These are phyloP conservation scores for Trichocomaceae sp. DNA, from an alignment of 2,329 filamentous ascomycete genomes.

Conservation along the genomic window DNA sequence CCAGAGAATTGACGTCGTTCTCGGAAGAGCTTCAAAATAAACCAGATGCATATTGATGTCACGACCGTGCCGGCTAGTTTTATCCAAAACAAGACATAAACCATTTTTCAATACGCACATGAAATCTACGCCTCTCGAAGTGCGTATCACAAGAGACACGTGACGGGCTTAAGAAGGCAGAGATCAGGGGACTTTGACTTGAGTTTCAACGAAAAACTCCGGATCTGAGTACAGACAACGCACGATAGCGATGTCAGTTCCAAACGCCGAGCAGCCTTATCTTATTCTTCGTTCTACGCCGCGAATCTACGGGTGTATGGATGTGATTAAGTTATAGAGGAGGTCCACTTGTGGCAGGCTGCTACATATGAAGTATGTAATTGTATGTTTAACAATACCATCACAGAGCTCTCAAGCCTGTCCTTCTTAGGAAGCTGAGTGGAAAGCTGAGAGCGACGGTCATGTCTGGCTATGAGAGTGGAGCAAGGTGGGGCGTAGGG, in stretches of 20 bases:
- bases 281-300: neutral
- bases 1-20: neutral
- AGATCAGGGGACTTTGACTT: neutral
- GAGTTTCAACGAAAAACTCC: neutral
- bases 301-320: no score
- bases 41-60: neutral
- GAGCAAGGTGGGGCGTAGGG: neutral
- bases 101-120: neutral
- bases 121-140: neutral
- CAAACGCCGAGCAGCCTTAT: neutral
- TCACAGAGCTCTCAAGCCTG: neutral
- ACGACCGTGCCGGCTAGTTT: neutral
- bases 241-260: neutral
- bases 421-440: neutral
- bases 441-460: neutral
- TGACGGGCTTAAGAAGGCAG: neutral
- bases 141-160: neutral
- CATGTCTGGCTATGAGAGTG: neutral
- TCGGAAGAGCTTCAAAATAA: neutral
- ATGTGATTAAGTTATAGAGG: neutral
- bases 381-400: no score
- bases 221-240: no score
- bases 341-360: no score
- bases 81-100: neutral
- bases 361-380: no score